Evolutionary conservation across 2,329 filamentous ascomycete species (phyloP).

Genomic region (Teratosphaeria destructans): DNA sequence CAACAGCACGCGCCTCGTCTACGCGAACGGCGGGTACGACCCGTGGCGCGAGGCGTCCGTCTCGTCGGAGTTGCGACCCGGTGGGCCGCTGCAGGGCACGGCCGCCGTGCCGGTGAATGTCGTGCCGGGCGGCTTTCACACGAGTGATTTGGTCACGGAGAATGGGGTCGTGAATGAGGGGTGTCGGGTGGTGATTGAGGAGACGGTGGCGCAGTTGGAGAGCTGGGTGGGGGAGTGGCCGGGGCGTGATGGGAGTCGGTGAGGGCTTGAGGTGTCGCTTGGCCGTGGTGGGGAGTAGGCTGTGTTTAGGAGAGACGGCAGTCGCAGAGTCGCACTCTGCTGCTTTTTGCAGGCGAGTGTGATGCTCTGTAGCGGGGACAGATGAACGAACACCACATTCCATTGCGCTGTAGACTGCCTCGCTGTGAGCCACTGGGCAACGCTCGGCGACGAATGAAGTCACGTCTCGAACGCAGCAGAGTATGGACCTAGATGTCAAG

Average conservation of each 20-base stretch:
- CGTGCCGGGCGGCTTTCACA: slow-evolving; percentile 46
- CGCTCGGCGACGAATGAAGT: too few relatives aligned
- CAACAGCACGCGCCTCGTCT: slow-evolving; percentile 43
- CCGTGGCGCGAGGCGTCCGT: slow-evolving; percentile 49
- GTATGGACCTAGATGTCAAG: background rate
- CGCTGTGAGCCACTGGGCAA: too few relatives aligned
- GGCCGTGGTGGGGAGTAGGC: background rate
- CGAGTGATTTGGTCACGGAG: slow-evolving; percentile 40
- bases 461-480: background rate
- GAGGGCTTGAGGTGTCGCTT: slow-evolving; percentile 4
- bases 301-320: too few relatives aligned
- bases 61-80: slow-evolving; percentile 39
- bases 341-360: too few relatives aligned
- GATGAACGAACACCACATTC: too few relatives aligned
- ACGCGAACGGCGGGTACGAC: slow-evolving; percentile 49
- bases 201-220: slow-evolving; percentile 40
- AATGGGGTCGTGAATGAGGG: slow-evolving; percentile 40
- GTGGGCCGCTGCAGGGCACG: slow-evolving; percentile 42
- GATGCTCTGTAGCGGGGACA: too few relatives aligned
- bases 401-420: too few relatives aligned
- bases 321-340: too few relatives aligned
- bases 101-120: slow-evolving; percentile 41
- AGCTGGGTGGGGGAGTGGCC: slow-evolving; percentile 44
- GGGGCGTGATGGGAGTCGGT: slow-evolving; percentile 5
- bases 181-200: slow-evolving; percentile 40